These are phyloP conservation scores for Aspergillus kassunensis DNA, from an alignment of 495 filamentous ascomycete species.

Conservation along the genomic window DNA sequence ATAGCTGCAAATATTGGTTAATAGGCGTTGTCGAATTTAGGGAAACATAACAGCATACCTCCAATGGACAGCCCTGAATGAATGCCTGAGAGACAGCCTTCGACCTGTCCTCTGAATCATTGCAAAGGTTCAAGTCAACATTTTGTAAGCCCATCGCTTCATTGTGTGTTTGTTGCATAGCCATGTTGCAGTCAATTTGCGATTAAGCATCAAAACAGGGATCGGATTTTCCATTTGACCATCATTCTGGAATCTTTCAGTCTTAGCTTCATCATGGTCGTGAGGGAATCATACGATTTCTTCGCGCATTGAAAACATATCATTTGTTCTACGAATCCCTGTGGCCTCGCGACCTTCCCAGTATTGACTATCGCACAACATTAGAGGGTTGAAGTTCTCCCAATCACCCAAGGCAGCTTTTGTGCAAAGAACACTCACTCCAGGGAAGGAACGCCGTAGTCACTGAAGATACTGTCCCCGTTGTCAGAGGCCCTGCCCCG, in stretches of 20 bases:
- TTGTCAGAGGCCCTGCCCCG: too few relatives aligned
- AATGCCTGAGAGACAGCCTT: neutral
- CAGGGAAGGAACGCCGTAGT: too few relatives aligned
- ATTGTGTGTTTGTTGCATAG: constrained; percentile 6
- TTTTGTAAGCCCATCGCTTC: neutral
- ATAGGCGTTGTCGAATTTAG: neutral
- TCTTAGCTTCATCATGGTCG: neutral
- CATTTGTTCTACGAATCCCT: neutral
- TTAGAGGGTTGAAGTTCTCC: too few relatives aligned
- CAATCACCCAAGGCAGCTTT: too few relatives aligned
- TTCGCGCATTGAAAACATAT: constrained; percentile 9
- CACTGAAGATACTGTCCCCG: too few relatives aligned
- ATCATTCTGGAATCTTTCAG: constrained; percentile 2
- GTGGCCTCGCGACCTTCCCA: neutral
- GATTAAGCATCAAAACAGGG: constrained; percentile 13
- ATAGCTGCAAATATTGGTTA: too few relatives aligned
- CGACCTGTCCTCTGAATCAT: neutral
- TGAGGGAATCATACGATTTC: constrained; percentile 4
- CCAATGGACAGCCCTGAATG: constrained; percentile 5
- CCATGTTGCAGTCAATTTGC: neutral
- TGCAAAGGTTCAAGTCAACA: neutral
- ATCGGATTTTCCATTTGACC: constrained; percentile 9
- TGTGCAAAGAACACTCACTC: too few relatives aligned
- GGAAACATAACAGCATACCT: neutral
- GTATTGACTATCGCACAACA: neutral